These are phyloP conservation scores for Lathyrus sativus DNA, from an alignment of 306 rosid species.

Conservation along the genomic window DNA sequence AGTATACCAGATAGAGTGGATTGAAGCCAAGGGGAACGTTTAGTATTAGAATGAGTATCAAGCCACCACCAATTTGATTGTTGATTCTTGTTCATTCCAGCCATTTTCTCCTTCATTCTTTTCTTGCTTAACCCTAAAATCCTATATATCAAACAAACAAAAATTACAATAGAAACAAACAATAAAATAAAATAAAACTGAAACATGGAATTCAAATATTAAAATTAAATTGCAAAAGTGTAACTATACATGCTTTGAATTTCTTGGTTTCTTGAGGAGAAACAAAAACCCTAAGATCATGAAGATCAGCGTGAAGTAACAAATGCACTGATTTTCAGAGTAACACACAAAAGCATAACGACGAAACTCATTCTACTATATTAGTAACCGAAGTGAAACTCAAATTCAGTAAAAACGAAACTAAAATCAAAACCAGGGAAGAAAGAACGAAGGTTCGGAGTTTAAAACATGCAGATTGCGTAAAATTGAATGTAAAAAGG, in stretches of 20 bases:
- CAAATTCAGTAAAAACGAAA: background rate
- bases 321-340: slow-evolving; percentile 25
- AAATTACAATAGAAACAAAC: too few species aligned
- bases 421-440: background rate
- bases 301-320: background rate
- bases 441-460: background rate
- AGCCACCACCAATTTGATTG: slow-evolving; percentile 74
- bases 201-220: background rate
- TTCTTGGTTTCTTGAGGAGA: too few species aligned
- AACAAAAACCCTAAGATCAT: too few species aligned
- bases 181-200: too few species aligned
- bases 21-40: slow-evolving; percentile 79
- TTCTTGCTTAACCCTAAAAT: slow-evolving; percentile 15
- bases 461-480: background rate
- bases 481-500: background rate
- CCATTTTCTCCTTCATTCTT: slow-evolving; percentile 43
- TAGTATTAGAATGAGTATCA: slow-evolving; percentile 52
- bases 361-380: slow-evolving; percentile 2
- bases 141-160: background rate
- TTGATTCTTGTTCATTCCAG: slow-evolving; percentile 46
- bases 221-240: background rate
- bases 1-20: slow-evolving; percentile 66
- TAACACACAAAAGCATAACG: slow-evolving; percentile 13
- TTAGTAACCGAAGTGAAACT: background rate
- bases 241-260: background rate